These are phyloP conservation scores for Haplosporangium gracile DNA, from an alignment of 192 early-diverging fungal species.

Conservation along the genomic window DNA sequence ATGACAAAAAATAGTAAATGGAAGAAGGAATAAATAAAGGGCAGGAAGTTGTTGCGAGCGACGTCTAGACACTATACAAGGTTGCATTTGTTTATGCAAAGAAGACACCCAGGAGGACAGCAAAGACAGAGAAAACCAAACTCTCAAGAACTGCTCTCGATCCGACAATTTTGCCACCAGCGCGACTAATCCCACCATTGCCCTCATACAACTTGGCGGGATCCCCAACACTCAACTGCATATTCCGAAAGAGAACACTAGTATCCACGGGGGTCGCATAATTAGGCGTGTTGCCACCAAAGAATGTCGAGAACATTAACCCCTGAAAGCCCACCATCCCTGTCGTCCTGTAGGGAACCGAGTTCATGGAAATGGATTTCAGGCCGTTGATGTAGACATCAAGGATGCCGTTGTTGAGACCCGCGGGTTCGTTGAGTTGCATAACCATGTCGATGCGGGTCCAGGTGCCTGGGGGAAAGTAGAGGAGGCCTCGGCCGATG, in stretches of 20 bases:
- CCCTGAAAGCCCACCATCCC: slow-evolving; percentile 60
- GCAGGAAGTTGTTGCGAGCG: neutral
- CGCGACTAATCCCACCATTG: slow-evolving; percentile 12
- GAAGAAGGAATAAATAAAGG: neutral
- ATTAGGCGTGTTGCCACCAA: slow-evolving; percentile 57
- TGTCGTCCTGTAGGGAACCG: slow-evolving; percentile 55
- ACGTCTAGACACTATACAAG: neutral
- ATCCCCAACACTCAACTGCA: slow-evolving; percentile 59
- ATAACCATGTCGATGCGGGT: slow-evolving; percentile 59
- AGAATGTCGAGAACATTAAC: slow-evolving; percentile 67
- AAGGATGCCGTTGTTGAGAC: slow-evolving; percentile 56
- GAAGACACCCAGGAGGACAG: neutral
- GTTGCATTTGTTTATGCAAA: slow-evolving; percentile 4
- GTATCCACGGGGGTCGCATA: slow-evolving; percentile 58
- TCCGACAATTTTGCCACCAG: neutral
- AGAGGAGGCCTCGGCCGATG: slow-evolving; percentile 61
- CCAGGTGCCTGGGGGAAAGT: slow-evolving; percentile 57
- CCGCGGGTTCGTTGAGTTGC: slow-evolving; percentile 51
- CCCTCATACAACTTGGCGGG: slow-evolving; percentile 49
- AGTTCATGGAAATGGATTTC: slow-evolving; percentile 43
- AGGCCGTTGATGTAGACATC: slow-evolving; percentile 60
- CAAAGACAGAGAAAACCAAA: slow-evolving; percentile 6
- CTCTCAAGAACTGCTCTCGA: slow-evolving; percentile 1
- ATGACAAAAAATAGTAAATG: neutral
- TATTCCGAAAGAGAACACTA: slow-evolving; percentile 59